Base-by-base conservation (phyloP, 2,329 filamentous ascomycete species). In the Hortaea sp. region DNA sequence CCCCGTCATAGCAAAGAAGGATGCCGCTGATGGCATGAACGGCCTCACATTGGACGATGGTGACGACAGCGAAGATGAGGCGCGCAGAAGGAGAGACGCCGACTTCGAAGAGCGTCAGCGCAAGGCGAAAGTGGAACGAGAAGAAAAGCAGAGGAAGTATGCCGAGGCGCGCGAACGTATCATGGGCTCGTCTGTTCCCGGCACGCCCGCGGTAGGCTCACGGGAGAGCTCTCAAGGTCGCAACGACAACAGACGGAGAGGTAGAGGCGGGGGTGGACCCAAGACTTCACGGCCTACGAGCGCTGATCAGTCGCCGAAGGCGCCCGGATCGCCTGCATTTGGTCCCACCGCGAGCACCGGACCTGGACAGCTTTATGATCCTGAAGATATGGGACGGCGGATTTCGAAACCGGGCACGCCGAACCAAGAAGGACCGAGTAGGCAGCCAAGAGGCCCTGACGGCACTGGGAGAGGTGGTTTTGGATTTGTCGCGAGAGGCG, bases 61-160 rank as follows among this genome's bases (percentile, higher is more conserved):
- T 29, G 81, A 82, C 7, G 82, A 85, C 38, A 84, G 81, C 28
- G 78, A 84, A 44, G 78, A 82, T 28, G 77, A 80, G 46, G 66
- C 70, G 42, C 67, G 70, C 45, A 80, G 78, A 61, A 77, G 78
- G 52, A 71, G 75, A 13, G 79, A 81, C 55, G 77, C 79, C 39
- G 84, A 79, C 0, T 77, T 83, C 3, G 85, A 90, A 57, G 84
- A 95, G 69, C 77, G 88, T 31, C 81, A 85, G 51, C 78, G 81
- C 27, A 84, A 84, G 60, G 85, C 89, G 44, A 80, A 88, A 62
- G 76, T 78, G 42, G 87, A 94, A 57, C 78, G 81, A 7, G 88
- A 94, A 61, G 88, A 94, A 69, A 95, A 92, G 70, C 85, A 94
- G 69, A 81, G 81, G 47, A 84, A 85, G 50, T 95, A 95, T 63